phyloP scores from a whole-genome alignment of 345 rosid genomes.

The Arabidopsis arenosa region DNA sequence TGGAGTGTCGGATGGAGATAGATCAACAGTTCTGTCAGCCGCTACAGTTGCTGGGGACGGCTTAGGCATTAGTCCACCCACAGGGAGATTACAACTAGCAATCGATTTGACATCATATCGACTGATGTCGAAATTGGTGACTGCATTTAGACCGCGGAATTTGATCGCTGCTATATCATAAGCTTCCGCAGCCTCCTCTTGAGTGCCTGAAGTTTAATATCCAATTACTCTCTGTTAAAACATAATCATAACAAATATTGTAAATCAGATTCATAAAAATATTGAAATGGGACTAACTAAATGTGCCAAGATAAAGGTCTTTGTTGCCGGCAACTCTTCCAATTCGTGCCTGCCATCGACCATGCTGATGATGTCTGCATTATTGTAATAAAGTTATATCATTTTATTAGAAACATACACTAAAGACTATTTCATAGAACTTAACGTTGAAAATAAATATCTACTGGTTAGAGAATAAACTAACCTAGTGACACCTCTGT shows the following conservation, averaged over 20 bases:
- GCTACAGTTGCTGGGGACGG: neutral
- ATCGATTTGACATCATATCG: slow-evolving; percentile 93
- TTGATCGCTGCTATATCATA: slow-evolving; percentile 97
- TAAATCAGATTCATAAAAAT: neutral
- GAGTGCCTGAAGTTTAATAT: slow-evolving; percentile 61
- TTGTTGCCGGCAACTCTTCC: slow-evolving; percentile 99
- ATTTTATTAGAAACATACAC: neutral
- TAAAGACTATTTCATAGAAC: neutral
- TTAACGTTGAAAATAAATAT: neutral
- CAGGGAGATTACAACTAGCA: slow-evolving; percentile 79
- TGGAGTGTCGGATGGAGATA: slow-evolving; percentile 50
- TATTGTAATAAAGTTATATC: neutral
- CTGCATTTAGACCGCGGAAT: slow-evolving; percentile 87
- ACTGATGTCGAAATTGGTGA: slow-evolving; percentile 91
- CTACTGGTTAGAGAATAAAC: slow-evolving; percentile 12
- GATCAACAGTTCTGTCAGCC: slow-evolving; percentile 18
- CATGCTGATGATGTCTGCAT: slow-evolving; percentile 94
- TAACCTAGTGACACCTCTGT: slow-evolving; percentile 95
- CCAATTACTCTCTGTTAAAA: neutral
- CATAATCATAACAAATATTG: neutral
- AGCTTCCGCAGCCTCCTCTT: slow-evolving; percentile 98
- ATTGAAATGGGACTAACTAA: slow-evolving; percentile 57
- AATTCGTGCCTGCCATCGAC: slow-evolving; percentile 97
- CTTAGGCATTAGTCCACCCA: slow-evolving; percentile 64
- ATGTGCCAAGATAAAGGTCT: slow-evolving; percentile 97